Base-by-base conservation (phyloP, 495 filamentous ascomycete species). In the Apodospora peruviana region DNA sequence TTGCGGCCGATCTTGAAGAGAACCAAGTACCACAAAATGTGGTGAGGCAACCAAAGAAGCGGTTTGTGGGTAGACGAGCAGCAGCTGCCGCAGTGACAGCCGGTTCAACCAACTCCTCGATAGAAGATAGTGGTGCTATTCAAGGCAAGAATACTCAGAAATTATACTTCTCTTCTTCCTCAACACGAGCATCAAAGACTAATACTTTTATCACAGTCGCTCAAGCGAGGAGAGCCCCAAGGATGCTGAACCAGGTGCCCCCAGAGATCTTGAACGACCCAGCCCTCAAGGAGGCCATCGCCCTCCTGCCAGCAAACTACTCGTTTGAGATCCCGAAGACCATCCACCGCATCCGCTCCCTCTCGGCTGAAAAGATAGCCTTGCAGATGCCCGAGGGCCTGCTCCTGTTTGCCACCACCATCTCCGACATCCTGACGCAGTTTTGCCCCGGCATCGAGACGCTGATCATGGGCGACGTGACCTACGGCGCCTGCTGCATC, bases 301-400 rank as follows among this genome's bases (percentile, higher is more conserved):
- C 80, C 3, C 80, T 96, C 17, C 83, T 99, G 5, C 93, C 93
- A 2, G 68, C 80, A 16, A 97, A 99, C 72, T 99, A 97, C 75
- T 89, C 87, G 37, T 99, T 99, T 62, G 93, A 99, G 68, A 90
- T 99, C 44, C 93, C 86, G 61, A 97, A 99, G 66, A 97, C 93
- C 2, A 93, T 99, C 61, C 90, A 96, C 66, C 83, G 91, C 22
- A 89, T 99, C 58, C 88, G 90, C 36, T 82, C 81, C 9, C 79
- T 84, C 12, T 78, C 75, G 2, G 84, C 90, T 0, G 90, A 81
- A 57, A 83, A 83, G 40, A 81, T 99, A 0, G 93, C 90, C 2
- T 76, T 99, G 14, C 93, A 99, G 61, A 95, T 99, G 76, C 93
- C 93, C 19, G 94, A 97, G 61, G 93, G 93, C 7, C 81, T 99